Base-by-base conservation (phyloP, 306 rosid genomes). In the Gillenia trifoliata region DNA sequence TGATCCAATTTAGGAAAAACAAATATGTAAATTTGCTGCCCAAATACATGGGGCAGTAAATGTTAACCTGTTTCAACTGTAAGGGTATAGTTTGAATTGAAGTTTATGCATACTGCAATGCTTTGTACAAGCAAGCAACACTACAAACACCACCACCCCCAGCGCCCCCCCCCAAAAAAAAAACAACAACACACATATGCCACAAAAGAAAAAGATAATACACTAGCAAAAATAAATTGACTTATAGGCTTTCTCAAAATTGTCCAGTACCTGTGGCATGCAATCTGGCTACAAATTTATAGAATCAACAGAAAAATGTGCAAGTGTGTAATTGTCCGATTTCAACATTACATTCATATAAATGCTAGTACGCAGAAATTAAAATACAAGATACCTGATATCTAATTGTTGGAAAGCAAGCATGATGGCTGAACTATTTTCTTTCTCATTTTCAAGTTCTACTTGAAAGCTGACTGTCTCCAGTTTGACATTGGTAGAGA, bases 361-460 rank as follows among this genome's bases (percentile, higher is more conserved):
- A 70, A 25, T 34, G 56, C n/a, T 43, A 29, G 43, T 52, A 65
- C 29, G 16, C 3, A 19, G 49, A 30, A 49, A 69, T 23, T 20
- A 20, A 26, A 67, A 34, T 40, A 65, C 70, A 77, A 80, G 78
- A 71, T 93, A 91, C 98, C 86, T 19, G 8, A 83, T 66, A 71
- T 83, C 78, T 10, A 88, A 55, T 68, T 90, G 85, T 67, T 83
- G 84, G 6, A 90, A 49, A 69, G 82, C 74, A 81, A 94, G 77
- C 75, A 59, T 30, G 76, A 94, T 78, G 26, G 64, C 70, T 62
- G 81, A 74, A 72, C 88, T 85, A 74, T 72, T 73, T 54, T 90
- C 96, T 72, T 80, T 85, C 77, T 75, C 73, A 68, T 87, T 87
- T 82, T 78, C 96, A 80, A 90, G 86, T 77, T 86, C 90, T 77